Conservation (phyloP, 495 filamentous ascomycete species). For the Viridothelium virens region DNA sequence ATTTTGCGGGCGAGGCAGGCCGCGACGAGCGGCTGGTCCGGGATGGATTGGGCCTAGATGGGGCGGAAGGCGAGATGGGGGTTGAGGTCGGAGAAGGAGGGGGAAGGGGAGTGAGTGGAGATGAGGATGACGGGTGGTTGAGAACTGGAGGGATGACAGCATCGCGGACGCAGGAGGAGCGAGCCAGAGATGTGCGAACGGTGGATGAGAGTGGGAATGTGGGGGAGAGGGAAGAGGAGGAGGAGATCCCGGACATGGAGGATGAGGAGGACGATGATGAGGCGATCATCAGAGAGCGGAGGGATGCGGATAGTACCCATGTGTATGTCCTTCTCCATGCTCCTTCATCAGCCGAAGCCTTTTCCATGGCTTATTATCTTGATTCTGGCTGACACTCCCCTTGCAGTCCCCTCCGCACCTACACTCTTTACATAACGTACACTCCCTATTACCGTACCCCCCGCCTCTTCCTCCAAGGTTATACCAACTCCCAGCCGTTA, state of each 20-base stretch:
- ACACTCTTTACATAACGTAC: constrained; percentile 97
- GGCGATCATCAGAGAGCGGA: constrained; percentile 82
- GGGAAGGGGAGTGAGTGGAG: constrained; percentile 41
- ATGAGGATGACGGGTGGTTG: constrained; percentile 80
- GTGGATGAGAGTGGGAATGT: constrained; percentile 74
- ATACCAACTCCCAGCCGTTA: constrained; percentile 58
- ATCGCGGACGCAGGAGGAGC: constrained; percentile 61
- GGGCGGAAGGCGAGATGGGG: constrained; percentile 3
- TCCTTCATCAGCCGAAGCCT: not conserved
- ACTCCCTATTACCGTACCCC: constrained; percentile 94
- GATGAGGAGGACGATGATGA: constrained; percentile 96
- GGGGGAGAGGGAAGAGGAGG: constrained; percentile 59
- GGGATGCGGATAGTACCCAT: constrained; percentile 46
- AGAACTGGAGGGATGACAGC: constrained; percentile 60
- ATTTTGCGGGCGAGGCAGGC: constrained; percentile 81
- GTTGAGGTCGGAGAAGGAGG: constrained; percentile 38
- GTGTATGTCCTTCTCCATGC: constrained; percentile 49
- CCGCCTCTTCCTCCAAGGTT: constrained; percentile 90
- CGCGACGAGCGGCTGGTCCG: constrained; percentile 75
- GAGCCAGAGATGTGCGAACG: constrained; percentile 72
- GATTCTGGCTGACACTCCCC: not conserved
- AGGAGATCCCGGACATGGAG: constrained; percentile 96
- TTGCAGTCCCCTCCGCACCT: constrained; percentile 72
- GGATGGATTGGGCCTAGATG: constrained; percentile 49
- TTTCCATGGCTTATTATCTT: not conserved